Evolutionary conservation across 2,329 filamentous ascomycete species (phyloP).

Genomic region (Aspergillus pseudotamarii): DNA sequence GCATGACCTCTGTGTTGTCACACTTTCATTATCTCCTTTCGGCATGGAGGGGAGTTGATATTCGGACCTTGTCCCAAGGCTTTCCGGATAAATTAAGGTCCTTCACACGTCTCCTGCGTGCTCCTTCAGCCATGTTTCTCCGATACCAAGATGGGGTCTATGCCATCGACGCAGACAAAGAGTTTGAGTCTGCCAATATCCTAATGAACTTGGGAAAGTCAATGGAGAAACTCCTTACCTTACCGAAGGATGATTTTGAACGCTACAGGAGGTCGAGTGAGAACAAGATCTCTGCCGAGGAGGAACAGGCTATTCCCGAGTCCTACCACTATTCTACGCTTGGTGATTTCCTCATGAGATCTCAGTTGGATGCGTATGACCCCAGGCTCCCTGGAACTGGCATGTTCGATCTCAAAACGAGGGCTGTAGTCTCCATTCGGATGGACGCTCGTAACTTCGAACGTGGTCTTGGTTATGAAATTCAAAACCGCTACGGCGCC

Average conservation of each 20-base stretch:
- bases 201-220: conserved; percentile 92
- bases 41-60: conserved; percentile 73
- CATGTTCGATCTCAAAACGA: conserved; percentile 95
- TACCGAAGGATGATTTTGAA: conserved; percentile 81
- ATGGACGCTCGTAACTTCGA: conserved; percentile 78
- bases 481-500: conserved; percentile 71
- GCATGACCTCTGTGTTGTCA: conserved; percentile 83
- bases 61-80: conserved; percentile 65
- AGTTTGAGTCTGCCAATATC: conserved; percentile 81
- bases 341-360: conserved; percentile 89
- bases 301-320: conserved; percentile 72
- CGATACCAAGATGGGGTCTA: conserved; percentile 83
- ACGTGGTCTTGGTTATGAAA: conserved; percentile 82
- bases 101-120: conserved; percentile 73
- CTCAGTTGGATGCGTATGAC: conserved; percentile 90
- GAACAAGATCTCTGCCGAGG: conserved; percentile 66
- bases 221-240: conserved; percentile 91
- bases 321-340: conserved; percentile 85
- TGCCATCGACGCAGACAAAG: conserved; percentile 94
- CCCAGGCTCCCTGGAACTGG: conserved; percentile 82
- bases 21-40: conserved; percentile 95
- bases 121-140: conserved; percentile 79
- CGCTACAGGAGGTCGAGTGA: conserved; percentile 73
- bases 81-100: conserved; percentile 64
- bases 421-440: conserved; percentile 86